A percentile compares a stretch with the other conserved stretches of the same genome.
These are phyloP conservation scores for Cutaneotrichosporon dermatis DNA, from an alignment of 1,284 basidiomycete species.

Conservation along the genomic window DNA sequence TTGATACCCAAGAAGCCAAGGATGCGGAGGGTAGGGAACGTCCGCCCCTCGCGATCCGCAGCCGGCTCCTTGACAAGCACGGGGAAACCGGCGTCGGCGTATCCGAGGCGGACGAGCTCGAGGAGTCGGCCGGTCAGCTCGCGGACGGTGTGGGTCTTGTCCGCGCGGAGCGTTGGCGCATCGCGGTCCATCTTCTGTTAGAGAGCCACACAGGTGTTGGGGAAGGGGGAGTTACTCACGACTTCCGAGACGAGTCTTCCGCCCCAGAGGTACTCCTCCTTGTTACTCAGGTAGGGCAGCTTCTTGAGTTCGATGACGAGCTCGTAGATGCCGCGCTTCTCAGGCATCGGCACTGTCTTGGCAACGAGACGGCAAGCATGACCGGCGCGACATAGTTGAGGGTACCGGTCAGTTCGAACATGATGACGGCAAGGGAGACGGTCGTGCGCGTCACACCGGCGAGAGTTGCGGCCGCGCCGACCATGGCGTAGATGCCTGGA, in stretches of 20 bases:
- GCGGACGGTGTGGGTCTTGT: conserved; percentile 42
- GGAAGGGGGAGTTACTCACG: conserved; percentile 52
- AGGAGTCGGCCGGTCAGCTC: conserved; percentile 42
- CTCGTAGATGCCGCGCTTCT: conserved; percentile 93
- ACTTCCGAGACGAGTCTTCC: conserved; percentile 67
- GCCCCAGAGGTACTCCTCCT: conserved; percentile 83
- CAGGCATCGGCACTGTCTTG: conserved; percentile 89
- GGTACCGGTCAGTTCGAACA: conserved; percentile 93
- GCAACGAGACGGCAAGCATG: conserved; percentile 84
- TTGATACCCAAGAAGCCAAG: conserved; percentile 89
- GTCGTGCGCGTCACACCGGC: conserved; percentile 70
- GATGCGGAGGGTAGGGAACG: conserved; percentile 54
- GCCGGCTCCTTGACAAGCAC: conserved; percentile 58
- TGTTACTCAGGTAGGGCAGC: conserved; percentile 85
- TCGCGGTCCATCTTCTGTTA: conserved; percentile 52
- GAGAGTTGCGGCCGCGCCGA: conserved; percentile 80
- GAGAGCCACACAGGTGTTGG: neutral
- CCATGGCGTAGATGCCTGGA: conserved; percentile 84
- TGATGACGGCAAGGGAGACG: conserved; percentile 91
- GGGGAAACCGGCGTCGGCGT: conserved; percentile 79
- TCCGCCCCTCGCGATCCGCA: conserved; percentile 42
- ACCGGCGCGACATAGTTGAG: conserved; percentile 92
- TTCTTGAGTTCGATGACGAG: conserved; percentile 82
- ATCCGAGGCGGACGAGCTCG: conserved; percentile 38
- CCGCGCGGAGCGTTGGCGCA: conserved; percentile 38